phyloP scores from a whole-genome alignment of 1,284 basidiomycete species.

The Lentinula novae-zelandiae region DNA sequence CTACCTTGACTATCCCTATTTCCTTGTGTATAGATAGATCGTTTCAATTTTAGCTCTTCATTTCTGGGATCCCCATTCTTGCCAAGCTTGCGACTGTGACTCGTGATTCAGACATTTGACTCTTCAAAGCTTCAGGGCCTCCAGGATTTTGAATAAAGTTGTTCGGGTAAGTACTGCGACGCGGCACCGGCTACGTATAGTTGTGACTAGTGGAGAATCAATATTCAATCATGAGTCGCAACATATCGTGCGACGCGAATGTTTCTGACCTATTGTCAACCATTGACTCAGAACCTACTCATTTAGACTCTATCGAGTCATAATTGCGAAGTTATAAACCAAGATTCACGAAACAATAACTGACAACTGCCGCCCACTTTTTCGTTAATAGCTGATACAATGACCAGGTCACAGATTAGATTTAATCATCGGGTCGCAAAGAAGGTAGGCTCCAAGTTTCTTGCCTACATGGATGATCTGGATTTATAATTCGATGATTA shows the following conservation, averaged over 20 bases:
- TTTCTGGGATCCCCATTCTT: background rate
- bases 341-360: background rate
- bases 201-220: background rate
- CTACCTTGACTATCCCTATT: background rate
- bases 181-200: background rate
- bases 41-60: background rate
- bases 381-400: background rate
- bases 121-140: no score
- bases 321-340: background rate
- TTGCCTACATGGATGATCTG: background rate
- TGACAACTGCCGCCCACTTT: background rate
- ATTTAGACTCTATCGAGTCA: background rate
- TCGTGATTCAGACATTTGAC: no score
- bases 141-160: no score
- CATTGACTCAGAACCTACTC: background rate
- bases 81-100: no score
- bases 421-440: slow-evolving; percentile 9
- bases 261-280: background rate
- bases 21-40: background rate
- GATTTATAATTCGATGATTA: no score
- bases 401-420: slow-evolving; percentile 9
- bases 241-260: background rate
- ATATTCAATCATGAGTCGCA: background rate
- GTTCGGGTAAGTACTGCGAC: no score
- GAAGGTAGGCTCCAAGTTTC: slow-evolving; percentile 2